Evolutionary conservation across 179 eudicot species (phyloP), one percentile per base, ranked within the genome.

Genomic region (Beta macrorhiza): DNA sequence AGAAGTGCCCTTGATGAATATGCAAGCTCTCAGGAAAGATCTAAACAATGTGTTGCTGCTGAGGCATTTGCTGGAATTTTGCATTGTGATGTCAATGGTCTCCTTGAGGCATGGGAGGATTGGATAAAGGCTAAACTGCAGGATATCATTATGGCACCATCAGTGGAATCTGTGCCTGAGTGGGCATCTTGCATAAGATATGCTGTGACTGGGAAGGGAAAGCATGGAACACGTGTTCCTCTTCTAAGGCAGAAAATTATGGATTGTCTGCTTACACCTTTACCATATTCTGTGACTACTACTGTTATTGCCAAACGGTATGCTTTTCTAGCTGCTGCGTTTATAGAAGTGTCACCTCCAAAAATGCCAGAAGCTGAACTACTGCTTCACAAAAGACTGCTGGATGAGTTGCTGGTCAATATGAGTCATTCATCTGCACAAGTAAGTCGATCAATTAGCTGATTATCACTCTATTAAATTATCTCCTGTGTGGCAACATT

Each of bases 31-130:
- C 91, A 93, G 86, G 99, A 97, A 88, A 92, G 98, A 87, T 88
- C 99, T 70, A 97, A 93, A 86, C 99, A 93, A 86, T 95, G 99
- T 89, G 97, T 97, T 87, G 99, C 99, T 74, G 98, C 99, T 80
- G 99, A 97, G 88, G 98, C 93, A 82, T 87, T 93, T 85, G 95
- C 98, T 71, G 99, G 99, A 67, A 81, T 91, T 82, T 87, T 97
- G 82, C 98, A 97, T 91, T 90, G 97, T 84, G 99, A 97, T 92
- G 95, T 93, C 61, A 64, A 74, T 52, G 97, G 97, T 80, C 91
- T 97, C 55, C 83, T 80, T 86, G 93, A 92, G 84, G 97, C 90
- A 84, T 97, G 99, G 99, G 98, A 95, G 79, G 89, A 86, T 84
- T 97, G 99, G 99, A 86, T 97, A 85, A 87, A 80, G 89, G 77